These are phyloP conservation scores for Mycena leptocephala DNA, from an alignment of 768 basidiomycete genomes.

Conservation along the genomic window DNA sequence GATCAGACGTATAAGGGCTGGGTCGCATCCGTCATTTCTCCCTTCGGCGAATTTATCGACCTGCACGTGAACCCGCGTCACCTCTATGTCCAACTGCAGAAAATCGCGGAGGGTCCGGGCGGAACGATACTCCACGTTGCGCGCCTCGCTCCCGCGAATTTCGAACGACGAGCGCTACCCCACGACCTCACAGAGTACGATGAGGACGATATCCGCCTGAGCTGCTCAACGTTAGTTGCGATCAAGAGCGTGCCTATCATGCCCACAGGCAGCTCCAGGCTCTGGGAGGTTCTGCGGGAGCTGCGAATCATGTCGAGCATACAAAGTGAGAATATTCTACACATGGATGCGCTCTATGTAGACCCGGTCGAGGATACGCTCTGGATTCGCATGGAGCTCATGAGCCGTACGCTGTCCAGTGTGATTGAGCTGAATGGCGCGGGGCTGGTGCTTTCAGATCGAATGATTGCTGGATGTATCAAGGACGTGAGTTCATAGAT, in stretches of 20 bases:
- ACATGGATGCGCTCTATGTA: slow-evolving; percentile 63
- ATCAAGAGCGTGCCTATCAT: slow-evolving; percentile 66
- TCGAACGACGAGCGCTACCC: neutral
- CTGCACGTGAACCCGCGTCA: slow-evolving; percentile 55
- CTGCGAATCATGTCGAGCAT: slow-evolving; percentile 56
- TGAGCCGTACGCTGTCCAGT: slow-evolving; percentile 74
- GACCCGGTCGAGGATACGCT: slow-evolving; percentile 56
- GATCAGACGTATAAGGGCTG: slow-evolving; percentile 52
- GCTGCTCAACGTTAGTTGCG: slow-evolving; percentile 56
- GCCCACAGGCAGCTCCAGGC: slow-evolving; percentile 54
- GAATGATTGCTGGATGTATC: slow-evolving; percentile 63
- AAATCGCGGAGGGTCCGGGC: slow-evolving; percentile 71
- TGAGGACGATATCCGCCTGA: neutral
- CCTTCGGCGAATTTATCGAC: slow-evolving; percentile 57
- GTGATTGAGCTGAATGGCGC: slow-evolving; percentile 62
- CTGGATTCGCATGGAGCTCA: slow-evolving; percentile 77
- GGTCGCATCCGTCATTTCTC: slow-evolving; percentile 53
- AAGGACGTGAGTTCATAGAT: slow-evolving; percentile 59
- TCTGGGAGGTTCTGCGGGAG: slow-evolving; percentile 62
- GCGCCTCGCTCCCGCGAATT: neutral
- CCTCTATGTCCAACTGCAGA: slow-evolving; percentile 62
- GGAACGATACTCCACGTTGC: slow-evolving; percentile 59
- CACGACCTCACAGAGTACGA: neutral
- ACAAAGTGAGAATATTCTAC: slow-evolving; percentile 60
- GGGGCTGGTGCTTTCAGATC: slow-evolving; percentile 62